phyloP scores from a whole-genome alignment of 257 asterid species.

The Forsythia suspensa region DNA sequence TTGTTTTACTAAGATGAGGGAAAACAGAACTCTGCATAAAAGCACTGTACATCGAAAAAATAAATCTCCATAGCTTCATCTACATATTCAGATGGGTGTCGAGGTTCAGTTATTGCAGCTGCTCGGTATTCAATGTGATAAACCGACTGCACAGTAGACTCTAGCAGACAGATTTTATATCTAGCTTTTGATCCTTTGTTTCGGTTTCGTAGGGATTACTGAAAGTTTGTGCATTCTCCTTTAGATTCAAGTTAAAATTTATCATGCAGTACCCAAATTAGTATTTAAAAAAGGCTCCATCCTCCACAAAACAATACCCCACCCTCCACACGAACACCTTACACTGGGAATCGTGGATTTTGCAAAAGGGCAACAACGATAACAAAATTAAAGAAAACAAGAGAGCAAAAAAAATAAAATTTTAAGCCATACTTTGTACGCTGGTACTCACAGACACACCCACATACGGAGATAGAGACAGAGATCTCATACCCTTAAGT shows the following conservation, averaged over 20 bases:
- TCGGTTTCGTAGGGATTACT: not conserved
- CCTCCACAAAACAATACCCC: not conserved
- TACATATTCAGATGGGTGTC: not conserved
- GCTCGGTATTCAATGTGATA: not conserved
- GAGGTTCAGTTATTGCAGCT: not conserved
- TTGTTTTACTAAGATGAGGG: not conserved
- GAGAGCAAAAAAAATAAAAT: slow-evolving; percentile 3
- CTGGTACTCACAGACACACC: too few relatives aligned
- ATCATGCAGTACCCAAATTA: not conserved
- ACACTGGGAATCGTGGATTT: not conserved
- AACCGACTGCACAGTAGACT: not conserved
- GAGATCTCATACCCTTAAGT: slow-evolving; percentile 45
- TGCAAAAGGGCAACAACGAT: not conserved
- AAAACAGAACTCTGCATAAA: not conserved
- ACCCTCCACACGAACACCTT: not conserved
- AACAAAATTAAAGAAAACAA: slow-evolving; percentile 1
- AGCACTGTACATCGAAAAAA: not conserved
- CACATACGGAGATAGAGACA: too few relatives aligned
- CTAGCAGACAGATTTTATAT: not conserved
- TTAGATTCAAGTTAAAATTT: not conserved
- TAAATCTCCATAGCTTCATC: not conserved
- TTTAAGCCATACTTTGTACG: slow-evolving; percentile 6
- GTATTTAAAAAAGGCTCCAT: not conserved
- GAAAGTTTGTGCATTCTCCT: not conserved
- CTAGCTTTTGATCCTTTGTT: not conserved